Conservation (phyloP, 2,329 filamentous ascomycete genomes). For the Xylaria sp. region DNA sequence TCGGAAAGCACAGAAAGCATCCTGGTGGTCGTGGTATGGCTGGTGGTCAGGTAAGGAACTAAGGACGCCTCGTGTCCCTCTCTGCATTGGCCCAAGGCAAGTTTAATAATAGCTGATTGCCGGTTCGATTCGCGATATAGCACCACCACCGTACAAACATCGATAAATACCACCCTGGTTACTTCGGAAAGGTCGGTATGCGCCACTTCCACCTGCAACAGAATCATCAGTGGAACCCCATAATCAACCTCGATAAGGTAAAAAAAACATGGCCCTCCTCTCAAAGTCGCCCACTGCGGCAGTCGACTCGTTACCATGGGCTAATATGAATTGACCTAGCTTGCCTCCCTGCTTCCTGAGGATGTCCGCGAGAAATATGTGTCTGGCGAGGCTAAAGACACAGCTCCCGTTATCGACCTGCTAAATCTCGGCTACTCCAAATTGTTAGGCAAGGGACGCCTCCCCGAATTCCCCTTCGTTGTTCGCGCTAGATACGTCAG, state of each 20-base stretch:
- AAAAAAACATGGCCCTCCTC: constrained; percentile 29
- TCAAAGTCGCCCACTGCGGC: background rate
- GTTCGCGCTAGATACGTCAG: constrained; percentile 95
- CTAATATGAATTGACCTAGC: constrained; percentile 55
- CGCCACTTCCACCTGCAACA: constrained; percentile 95
- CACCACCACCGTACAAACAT: constrained; percentile 95
- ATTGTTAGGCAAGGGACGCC: constrained; percentile 96
- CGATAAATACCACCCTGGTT: constrained; percentile 91
- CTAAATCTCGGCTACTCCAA: constrained; percentile 97
- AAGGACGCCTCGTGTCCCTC: background rate
- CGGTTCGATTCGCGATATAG: constrained; percentile 53
- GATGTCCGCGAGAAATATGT: constrained; percentile 96
- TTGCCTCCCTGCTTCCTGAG: constrained; percentile 91
- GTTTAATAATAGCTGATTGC: constrained; percentile 79
- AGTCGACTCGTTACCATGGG: background rate
- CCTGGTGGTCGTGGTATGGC: constrained; percentile 84
- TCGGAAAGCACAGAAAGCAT: constrained; percentile 98
- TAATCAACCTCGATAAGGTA: constrained; percentile 99
- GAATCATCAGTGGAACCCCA: constrained; percentile 98
- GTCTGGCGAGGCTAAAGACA: constrained; percentile 78
- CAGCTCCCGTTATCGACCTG: constrained; percentile 96
- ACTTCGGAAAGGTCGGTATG: constrained; percentile 98
- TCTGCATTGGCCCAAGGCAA: background rate
- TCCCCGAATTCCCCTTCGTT: constrained; percentile 91
- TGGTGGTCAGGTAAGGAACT: constrained; percentile 34